Evolutionary conservation across 805 yeast genomes (phyloP), one percentile per base, ranked within the genome.

Genomic region (Saccharomyces paradoxus): DNA sequence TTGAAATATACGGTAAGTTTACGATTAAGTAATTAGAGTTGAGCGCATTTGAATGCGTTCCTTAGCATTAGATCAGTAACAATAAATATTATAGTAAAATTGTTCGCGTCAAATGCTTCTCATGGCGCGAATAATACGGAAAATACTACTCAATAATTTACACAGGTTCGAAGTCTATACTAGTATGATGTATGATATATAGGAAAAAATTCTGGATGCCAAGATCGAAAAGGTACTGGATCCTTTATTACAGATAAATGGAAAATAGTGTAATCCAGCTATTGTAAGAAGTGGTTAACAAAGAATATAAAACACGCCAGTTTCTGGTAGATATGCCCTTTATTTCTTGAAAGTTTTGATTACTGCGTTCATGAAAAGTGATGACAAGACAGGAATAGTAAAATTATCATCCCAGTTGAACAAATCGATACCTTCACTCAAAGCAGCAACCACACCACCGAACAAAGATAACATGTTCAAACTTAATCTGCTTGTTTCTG

Each of bases 301-400:
- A 41, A 17, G 29, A 46, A 26, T 27, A 41, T 44, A 29, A 46
- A 29, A 17, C 46, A 13, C 17, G 28, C 21, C 22, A 21, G 17
- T 32, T 44, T 46, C 24, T 26, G 17, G 32, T 32, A 17, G 27
- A 52, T 31, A n/a, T 26, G 29, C 24, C 24, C 7, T 29, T 27
- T 51, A 57, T 49, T 60, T 65, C 31, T 62, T 67, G 60, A 71
- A 71, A 9, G 63, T 41, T 13, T 66, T 69, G 41, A 84, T 77
- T 22, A 81, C 76, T 27, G 70, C 71, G 63, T 77, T 76, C 58
- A 90, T 74, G 61, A 86, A 82, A 4, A 78, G 65, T 6, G 96
- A 85, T 22, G 96, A 85, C 47, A 92, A 71, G 1, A 89, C 89
- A 6, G 99, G 99, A 56, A 94, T 92, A 49, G 98, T 91, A 63